A percentile compares a stretch with the other conserved stretches of the same genome.
Evolutionary conservation across 106 monocot genomes (phyloP).

Genomic region (Allium cepa): DNA sequence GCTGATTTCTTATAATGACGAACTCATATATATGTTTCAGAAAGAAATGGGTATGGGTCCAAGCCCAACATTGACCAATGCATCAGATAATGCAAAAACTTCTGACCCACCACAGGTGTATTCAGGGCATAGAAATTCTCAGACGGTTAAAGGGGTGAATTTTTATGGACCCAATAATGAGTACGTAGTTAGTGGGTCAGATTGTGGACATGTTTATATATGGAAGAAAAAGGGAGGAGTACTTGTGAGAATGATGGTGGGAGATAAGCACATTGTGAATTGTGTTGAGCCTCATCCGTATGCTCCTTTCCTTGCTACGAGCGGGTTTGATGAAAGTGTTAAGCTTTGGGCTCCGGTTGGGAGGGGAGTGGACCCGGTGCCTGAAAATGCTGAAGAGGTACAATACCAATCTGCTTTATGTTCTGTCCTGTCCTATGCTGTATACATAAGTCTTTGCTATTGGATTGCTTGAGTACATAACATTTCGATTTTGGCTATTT

Average conservation of each 20-base stretch:
- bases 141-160: conserved; percentile 63
- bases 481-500: too few species aligned
- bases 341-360: conserved; percentile 75
- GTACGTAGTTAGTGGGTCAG: conserved; percentile 79
- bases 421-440: too few species aligned
- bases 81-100: conserved; percentile 20
- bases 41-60: conserved; percentile 65
- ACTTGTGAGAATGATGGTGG: conserved; percentile 58
- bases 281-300: conserved; percentile 78
- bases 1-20: conserved; percentile 84
- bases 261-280: conserved; percentile 72
- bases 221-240: conserved; percentile 61
- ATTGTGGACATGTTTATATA: conserved; percentile 78
- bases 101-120: conserved; percentile 50
- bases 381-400: conserved; percentile 50
- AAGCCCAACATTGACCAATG: conserved; percentile 20
- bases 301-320: conserved; percentile 66
- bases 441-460: too few species aligned
- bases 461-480: too few species aligned
- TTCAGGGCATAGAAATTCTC: conserved; percentile 73
- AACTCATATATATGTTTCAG: conserved; percentile 64
- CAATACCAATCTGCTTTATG: neutral
- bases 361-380: conserved; percentile 22
- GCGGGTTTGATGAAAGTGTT: conserved; percentile 70
- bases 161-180: conserved; percentile 85